Base-by-base conservation (phyloP, 1,139 yeast species). In the Meyerozyma elateridarum region DNA sequence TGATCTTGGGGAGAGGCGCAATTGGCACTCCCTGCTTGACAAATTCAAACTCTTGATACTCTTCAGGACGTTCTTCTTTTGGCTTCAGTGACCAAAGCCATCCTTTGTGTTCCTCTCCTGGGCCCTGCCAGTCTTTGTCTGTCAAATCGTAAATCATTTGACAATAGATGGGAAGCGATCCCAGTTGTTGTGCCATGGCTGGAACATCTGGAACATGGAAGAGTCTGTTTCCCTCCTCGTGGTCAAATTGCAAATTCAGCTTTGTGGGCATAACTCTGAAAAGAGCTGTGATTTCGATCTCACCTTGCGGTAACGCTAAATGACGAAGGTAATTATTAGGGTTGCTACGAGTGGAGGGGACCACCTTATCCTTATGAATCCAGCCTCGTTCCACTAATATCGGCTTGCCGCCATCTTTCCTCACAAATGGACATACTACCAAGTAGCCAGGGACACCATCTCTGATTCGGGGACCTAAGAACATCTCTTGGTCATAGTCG, bases 361-460 rank as follows among this genome's bases (percentile, higher is more conserved):
- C 64, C 5, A 83, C 80, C 43, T 76, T 77, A 12, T 79, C 82
- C 45, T 83, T 87, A 20, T 76, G 64, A 29, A 91, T 79, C 95
- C 97, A 91, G 6, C 99, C 99, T 44, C 99, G 73, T 54, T 87
- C 94, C 20, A 91, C 73, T 36, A 91, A 64, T 17, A 89, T 63
- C 7, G 81, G 81, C 35, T 67, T 52, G 0, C 85, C 85, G 9
- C 95, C 95, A 43, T 77, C 77, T 8, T 76, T 64, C 38, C 95
- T 74, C 17, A 77, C 71, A 49, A 91, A 76, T 4, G 98, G 98
- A 6, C 95, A 82, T 22, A 85, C 77, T 8, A 91, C 70, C 29
- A 76, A 63, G 54, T 84, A 91, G 2, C 98, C 98, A 36, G 78
- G 72, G 42, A 66, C 69, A 6, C 89, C 95, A 41, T 85, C 79